A percentile compares a stretch with the other conserved stretches of the same genome.
Evolutionary conservation across 352 stramenopile genomes (phyloP).

Genomic region (Phytophthora meadii): DNA sequence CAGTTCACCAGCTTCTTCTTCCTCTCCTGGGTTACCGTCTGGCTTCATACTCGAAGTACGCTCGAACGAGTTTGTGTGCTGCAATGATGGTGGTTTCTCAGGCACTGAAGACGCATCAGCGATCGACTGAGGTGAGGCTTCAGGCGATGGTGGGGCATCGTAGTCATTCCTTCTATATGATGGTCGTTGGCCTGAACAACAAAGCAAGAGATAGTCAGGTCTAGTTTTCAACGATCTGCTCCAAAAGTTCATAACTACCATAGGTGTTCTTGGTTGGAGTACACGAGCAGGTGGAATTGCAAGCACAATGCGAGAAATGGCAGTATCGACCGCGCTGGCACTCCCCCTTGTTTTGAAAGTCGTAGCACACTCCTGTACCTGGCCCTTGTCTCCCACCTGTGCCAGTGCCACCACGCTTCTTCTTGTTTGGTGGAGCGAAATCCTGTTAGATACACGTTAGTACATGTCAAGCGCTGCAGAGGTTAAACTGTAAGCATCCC

Average conservation of each 20-base stretch:
- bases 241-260: conserved; percentile 39
- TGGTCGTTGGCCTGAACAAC: conserved; percentile 68
- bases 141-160: conserved; percentile 75
- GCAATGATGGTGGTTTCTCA: conserved; percentile 53
- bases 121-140: conserved; percentile 35
- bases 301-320: conserved; percentile 90
- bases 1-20: conserved; percentile 79
- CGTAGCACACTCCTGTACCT: conserved; percentile 86
- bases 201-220: conserved; percentile 23
- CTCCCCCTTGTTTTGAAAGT: conserved; percentile 90
- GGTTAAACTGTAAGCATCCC: neutral
- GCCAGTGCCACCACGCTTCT: conserved; percentile 57
- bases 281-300: conserved; percentile 87
- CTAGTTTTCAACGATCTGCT: conserved; percentile 1
- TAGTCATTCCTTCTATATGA: conserved; percentile 86
- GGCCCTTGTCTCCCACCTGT: conserved; percentile 41
- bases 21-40: conserved; percentile 38
- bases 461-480: conserved; percentile 1
- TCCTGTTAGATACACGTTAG: conserved; percentile 42
- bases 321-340: conserved; percentile 86
- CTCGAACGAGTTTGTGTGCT: conserved; percentile 54
- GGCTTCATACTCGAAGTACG: conserved; percentile 49
- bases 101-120: conserved; percentile 36
- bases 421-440: conserved; percentile 63
- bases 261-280: conserved; percentile 87